A percentile compares a stretch with the other conserved stretches of the same genome.
Conservation (phyloP, 345 rosid species). For the Rhizophora mangle region DNA sequence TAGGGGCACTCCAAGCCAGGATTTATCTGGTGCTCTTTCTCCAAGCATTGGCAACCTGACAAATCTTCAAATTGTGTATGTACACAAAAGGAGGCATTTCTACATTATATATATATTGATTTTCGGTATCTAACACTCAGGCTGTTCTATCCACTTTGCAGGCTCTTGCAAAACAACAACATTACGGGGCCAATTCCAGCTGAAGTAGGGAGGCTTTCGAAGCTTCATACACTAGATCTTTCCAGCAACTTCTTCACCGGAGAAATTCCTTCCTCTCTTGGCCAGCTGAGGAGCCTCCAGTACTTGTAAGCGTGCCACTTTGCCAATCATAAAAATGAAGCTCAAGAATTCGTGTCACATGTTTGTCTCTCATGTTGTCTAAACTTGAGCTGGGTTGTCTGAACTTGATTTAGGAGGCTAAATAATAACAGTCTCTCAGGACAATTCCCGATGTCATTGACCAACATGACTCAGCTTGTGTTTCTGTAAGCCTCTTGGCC, state of each 20-base stretch:
- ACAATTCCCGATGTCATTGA: constrained; percentile 58
- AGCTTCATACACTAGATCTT: constrained; percentile 87
- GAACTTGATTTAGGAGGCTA: constrained; percentile 58
- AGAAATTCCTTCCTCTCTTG: constrained; percentile 61
- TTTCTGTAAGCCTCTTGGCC: constrained; percentile 59
- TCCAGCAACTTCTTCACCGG: constrained; percentile 74
- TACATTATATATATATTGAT: background rate
- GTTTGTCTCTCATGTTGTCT: background rate
- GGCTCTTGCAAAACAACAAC: constrained; percentile 79
- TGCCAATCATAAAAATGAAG: background rate
- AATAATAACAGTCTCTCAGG: constrained; percentile 89
- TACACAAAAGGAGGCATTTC: background rate
- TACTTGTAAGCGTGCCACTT: constrained; percentile 61
- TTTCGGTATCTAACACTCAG: background rate
- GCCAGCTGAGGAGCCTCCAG: constrained; percentile 61
- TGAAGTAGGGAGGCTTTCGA: constrained; percentile 68
- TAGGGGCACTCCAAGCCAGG: constrained; percentile 91
- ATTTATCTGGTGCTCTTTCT: constrained; percentile 77
- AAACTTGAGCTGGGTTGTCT: constrained; percentile 8
- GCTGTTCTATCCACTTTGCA: constrained; percentile 24
- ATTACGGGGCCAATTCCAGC: constrained; percentile 80
- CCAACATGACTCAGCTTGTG: constrained; percentile 83
- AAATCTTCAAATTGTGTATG: constrained; percentile 82
- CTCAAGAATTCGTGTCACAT: background rate
- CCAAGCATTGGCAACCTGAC: constrained; percentile 86